A percentile compares a stretch with the other conserved stretches of the same genome.
phyloP scores from a whole-genome alignment of 176 grass and related monocot genomes.

The Carex parvula region DNA sequence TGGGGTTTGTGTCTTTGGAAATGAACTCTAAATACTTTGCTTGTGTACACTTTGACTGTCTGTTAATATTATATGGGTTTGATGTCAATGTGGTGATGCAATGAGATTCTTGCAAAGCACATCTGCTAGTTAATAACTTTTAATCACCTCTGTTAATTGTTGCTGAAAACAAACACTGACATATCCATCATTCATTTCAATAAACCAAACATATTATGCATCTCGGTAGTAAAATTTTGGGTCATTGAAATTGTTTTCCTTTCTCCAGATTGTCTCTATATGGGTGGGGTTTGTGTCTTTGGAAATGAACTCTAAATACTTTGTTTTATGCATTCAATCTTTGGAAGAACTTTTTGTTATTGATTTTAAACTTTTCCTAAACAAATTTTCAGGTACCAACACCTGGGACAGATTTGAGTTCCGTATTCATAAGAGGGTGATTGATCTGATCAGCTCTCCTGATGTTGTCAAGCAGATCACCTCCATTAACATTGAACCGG shows the following conservation, averaged over 20 bases:
- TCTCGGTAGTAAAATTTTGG: background rate
- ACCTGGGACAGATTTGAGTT: slow-evolving; percentile 51
- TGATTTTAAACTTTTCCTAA: background rate
- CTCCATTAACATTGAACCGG: slow-evolving; percentile 55
- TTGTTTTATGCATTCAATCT: background rate
- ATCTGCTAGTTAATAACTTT: background rate
- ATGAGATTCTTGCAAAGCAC: background rate
- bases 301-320: background rate
- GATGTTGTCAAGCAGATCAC: slow-evolving; percentile 68
- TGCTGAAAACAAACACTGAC: background rate
- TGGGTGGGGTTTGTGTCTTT: background rate
- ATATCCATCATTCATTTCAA: background rate
- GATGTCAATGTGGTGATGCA: background rate
- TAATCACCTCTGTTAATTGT: background rate
- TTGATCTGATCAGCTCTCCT: slow-evolving; percentile 53
- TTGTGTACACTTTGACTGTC: background rate
- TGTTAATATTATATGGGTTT: background rate
- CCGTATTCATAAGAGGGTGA: slow-evolving; percentile 57
- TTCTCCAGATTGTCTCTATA: background rate
- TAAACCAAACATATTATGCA: background rate
- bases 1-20: no score
- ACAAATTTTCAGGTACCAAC: slow-evolving; percentile 39
- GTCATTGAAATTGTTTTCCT: background rate
- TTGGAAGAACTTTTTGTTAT: background rate
- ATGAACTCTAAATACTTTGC: no score